phyloP scores from a whole-genome alignment of 768 basidiomycete species.

The Dentipellis fragilis region DNA sequence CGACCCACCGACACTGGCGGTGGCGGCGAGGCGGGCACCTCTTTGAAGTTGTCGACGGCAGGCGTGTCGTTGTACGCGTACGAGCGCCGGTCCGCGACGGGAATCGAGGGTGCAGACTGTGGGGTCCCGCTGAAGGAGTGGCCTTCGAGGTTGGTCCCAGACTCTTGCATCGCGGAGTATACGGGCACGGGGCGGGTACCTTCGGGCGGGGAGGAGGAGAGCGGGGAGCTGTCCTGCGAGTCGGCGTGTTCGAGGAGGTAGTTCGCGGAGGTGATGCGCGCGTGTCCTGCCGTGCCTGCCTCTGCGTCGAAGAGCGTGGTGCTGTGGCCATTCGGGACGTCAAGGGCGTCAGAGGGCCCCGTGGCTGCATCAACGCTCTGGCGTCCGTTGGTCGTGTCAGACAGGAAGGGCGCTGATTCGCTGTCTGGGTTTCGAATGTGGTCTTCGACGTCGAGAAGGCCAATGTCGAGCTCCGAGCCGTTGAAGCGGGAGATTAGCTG shows the following conservation, averaged over 20 bases:
- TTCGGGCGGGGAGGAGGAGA: not conserved
- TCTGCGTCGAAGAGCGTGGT: not conserved
- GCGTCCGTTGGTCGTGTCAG: not conserved
- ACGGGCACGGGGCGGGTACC: not conserved
- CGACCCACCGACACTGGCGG: not conserved
- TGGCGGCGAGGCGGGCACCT: not conserved
- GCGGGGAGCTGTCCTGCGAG: not conserved
- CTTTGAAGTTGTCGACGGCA: not conserved
- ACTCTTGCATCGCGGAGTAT: slow-evolving; percentile 20
- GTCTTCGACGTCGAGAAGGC: slow-evolving; percentile 61
- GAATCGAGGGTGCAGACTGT: not conserved
- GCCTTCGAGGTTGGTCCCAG: slow-evolving; percentile 15
- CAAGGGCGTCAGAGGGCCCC: not conserved
- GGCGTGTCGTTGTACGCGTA: not conserved
- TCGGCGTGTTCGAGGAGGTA: not conserved
- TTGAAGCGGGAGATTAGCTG: slow-evolving; percentile 84
- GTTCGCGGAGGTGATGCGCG: not conserved
- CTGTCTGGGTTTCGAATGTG: slow-evolving; percentile 13
- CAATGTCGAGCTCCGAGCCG: slow-evolving; percentile 58
- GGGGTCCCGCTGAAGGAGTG: slow-evolving; percentile 20
- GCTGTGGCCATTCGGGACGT: not conserved
- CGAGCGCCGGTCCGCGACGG: not conserved
- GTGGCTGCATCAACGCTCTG: not conserved
- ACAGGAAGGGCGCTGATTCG: not conserved
- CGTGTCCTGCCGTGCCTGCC: not conserved